Percentiles rank a stretch among this genome's conserved stretches.
phyloP scores from a whole-genome alignment of 345 rosid genomes.

The Gossypium ekmanianum region DNA sequence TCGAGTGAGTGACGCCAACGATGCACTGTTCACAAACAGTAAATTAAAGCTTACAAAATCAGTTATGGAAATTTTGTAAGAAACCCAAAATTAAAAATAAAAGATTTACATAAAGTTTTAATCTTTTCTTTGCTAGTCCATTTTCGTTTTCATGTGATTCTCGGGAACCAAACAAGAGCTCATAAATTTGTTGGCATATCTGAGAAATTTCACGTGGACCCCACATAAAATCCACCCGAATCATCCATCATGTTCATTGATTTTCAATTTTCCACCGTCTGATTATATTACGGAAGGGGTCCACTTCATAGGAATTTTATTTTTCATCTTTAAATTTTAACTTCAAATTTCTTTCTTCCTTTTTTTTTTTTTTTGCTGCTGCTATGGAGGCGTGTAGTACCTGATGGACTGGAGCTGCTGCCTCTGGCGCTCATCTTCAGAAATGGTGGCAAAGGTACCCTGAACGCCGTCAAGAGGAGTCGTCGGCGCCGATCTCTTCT shows the following conservation, averaged over 20 bases:
- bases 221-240: background rate
- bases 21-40: slow-evolving; percentile 53
- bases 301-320: too few relatives aligned
- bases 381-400: slow-evolving; percentile 21
- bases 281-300: background rate
- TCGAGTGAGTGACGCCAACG: slow-evolving; percentile 87
- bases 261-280: background rate
- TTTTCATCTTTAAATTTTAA: too few relatives aligned
- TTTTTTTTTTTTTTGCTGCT: background rate
- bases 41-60: background rate
- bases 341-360: too few relatives aligned
- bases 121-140: background rate
- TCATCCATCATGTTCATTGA: background rate
- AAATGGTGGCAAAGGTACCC: slow-evolving; percentile 43
- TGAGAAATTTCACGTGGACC: background rate
- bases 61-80: background rate
- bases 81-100: background rate
- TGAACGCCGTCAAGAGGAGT: slow-evolving; percentile 59
- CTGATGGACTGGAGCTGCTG: slow-evolving; percentile 96
- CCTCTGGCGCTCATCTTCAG: slow-evolving; percentile 77
- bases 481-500: slow-evolving; percentile 82
- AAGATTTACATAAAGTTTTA: background rate
- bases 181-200: background rate
- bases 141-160: background rate
- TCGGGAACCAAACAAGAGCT: background rate